A percentile compares a stretch with the other conserved stretches of the same genome.
Evolutionary conservation across 768 basidiomycete species (phyloP).

Genomic region (Lactifluus rugatus): DNA sequence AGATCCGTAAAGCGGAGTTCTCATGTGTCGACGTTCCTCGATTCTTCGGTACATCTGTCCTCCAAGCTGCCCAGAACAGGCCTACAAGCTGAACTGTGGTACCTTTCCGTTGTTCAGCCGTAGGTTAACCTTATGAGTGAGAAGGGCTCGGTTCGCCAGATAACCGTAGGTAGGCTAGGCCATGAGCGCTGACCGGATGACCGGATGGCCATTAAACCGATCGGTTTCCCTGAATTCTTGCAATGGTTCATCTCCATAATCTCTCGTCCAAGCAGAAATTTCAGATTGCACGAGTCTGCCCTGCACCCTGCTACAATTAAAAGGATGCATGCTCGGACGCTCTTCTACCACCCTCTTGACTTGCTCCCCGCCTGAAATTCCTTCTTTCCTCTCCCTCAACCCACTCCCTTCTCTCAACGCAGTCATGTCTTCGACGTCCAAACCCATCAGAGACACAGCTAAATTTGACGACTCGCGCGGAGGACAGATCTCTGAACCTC

Average conservation of each 20-base stretch:
- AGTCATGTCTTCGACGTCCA: conserved; percentile 2
- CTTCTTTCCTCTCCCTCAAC: background rate
- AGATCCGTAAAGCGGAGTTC: background rate
- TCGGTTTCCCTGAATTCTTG: no score
- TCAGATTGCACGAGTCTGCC: background rate
- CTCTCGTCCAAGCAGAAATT: background rate
- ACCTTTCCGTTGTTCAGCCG: background rate
- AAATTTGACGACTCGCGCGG: background rate
- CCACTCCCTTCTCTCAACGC: no score
- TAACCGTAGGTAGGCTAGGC: no score
- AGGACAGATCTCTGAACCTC: background rate
- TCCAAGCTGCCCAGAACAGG: background rate
- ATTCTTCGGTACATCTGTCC: background rate
- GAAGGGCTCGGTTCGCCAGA: no score
- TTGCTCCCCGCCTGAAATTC: background rate
- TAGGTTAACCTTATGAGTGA: background rate
- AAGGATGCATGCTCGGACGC: background rate
- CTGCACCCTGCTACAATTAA: background rate
- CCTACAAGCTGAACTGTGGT: background rate
- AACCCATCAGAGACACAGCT: background rate
- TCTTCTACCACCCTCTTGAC: background rate
- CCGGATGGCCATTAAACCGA: background rate
- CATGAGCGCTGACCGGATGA: no score
- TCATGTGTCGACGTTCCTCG: background rate
- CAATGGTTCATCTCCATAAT: background rate